Percentiles rank a stretch among this genome's conserved stretches.
phyloP scores from a whole-genome alignment of 441 rosid species.

The Hura crepitans region DNA sequence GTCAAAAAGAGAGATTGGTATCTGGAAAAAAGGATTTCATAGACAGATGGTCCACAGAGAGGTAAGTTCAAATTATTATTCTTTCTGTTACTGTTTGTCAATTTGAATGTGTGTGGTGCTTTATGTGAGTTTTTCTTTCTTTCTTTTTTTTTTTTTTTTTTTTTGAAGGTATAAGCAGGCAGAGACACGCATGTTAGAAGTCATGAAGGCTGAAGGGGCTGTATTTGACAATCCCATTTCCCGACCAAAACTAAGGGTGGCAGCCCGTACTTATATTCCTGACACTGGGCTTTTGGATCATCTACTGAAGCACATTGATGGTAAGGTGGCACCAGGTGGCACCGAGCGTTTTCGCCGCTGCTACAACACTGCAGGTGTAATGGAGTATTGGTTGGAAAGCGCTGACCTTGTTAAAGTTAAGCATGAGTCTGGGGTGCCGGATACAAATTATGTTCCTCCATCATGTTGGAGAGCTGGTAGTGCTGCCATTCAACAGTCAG shows the following conservation, averaged over 20 bases:
- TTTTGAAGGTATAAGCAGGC: conserved; percentile 59
- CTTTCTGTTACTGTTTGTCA: conserved; percentile 7
- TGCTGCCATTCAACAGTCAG: conserved; percentile 39
- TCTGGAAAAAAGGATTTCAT: conserved; percentile 18
- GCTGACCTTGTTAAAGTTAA: conserved; percentile 58
- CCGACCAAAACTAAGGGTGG: conserved; percentile 49
- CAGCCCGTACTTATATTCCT: conserved; percentile 65
- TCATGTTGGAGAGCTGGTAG: conserved; percentile 50
- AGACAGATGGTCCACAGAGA: conserved; percentile 65
- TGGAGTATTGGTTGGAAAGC: conserved; percentile 90
- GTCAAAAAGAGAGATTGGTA: conserved; percentile 12
- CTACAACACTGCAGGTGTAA: conserved; percentile 64
- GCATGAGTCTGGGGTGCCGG: conserved; percentile 56
- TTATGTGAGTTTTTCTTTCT: background rate
- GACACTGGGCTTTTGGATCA: conserved; percentile 96
- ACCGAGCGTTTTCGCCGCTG: conserved; percentile 76
- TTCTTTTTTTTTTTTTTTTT: background rate
- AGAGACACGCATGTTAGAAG: conserved; percentile 52
- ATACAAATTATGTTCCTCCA: conserved; percentile 54
- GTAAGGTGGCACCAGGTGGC: conserved; percentile 81
- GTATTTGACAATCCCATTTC: conserved; percentile 57
- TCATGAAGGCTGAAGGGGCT: conserved; percentile 73
- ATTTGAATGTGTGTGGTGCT: conserved; percentile 2
- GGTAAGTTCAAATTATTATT: conserved; percentile 34
- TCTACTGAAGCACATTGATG: conserved; percentile 77